Base-by-base conservation (phyloP, 169 alveolate genomes). In the Plasmodium inui region DNA sequence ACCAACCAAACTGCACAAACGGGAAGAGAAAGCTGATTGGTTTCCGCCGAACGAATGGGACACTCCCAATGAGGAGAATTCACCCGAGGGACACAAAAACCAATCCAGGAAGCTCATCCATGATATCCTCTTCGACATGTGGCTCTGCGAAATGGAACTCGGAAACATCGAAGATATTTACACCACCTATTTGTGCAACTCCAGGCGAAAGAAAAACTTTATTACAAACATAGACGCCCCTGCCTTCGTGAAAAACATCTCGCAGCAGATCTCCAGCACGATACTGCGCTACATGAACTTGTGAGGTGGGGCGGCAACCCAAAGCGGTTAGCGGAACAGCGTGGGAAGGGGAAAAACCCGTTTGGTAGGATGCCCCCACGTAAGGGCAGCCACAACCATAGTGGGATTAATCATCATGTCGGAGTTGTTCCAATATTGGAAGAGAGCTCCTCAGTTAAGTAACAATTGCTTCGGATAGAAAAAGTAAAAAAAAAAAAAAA, bases 141-240 rank as follows among this genome's bases (percentile, higher is more conserved):
- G 93, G 93, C n/a, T 86, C 19, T 74, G 93, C 17, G 93, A 86
- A 86, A 78, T 86, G 32, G 85, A 86, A 17, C 22, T 86, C 57
- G 93, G 86, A 22, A 86, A 86, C 22, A 32, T 86, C 34, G 93
- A 86, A 30, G 93, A 86, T 17, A 86, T 86, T 7, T 86, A 74
- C 46, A 55, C 84, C 39, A 55, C 67, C 22, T 86, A 86, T 55
- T 22, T 76, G 17, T 74, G 44, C 41, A 74, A 74, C 67, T 46
- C 46, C 26, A 86, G 30, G 34, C 37, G 67, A 8, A 74, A 55
- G 28, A 41, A 41, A 9, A 84, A 39, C 9, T 17, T 26, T 28
- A 28, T 28, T 2, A 9, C 28, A 9, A 50, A 74, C 44, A 14
- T 86, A 12, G 93, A 86, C 17, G 79, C 86, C 2, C 37, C 78